A percentile compares a stretch with the other conserved stretches of the same genome.
phyloP scores from a whole-genome alignment of 768 basidiomycete species.

The Scleroderma bovista region DNA sequence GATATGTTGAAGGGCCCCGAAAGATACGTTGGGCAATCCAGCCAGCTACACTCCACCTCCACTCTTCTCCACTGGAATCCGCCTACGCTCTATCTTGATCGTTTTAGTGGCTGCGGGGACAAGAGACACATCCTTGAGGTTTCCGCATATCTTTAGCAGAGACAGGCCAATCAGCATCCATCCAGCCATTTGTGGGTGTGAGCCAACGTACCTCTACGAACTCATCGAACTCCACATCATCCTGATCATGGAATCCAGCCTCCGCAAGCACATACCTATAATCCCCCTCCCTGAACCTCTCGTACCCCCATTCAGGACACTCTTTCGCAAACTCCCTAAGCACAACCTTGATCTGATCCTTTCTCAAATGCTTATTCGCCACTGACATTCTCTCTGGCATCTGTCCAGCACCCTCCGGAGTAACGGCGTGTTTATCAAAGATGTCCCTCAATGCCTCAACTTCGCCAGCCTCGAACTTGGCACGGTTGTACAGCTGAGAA shows the following conservation, averaged over 20 bases:
- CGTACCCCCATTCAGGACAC: constrained; percentile 44
- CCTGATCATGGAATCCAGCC: constrained; percentile 57
- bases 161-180: background rate
- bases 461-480: constrained; percentile 51
- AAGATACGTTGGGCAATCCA: too few species aligned
- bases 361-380: constrained; percentile 30
- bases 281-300: constrained; percentile 55
- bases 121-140: constrained; percentile 61
- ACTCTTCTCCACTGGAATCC: constrained; percentile 44
- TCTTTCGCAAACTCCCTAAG: constrained; percentile 38
- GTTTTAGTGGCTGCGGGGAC: constrained; percentile 29
- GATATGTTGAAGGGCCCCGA: too few species aligned
- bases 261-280: constrained; percentile 71
- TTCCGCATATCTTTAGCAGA: constrained; percentile 57
- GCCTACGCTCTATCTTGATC: constrained; percentile 32
- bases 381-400: background rate
- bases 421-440: constrained; percentile 24
- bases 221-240: constrained; percentile 71
- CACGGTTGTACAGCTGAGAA: constrained; percentile 36
- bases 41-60: constrained; percentile 30
- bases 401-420: constrained; percentile 9
- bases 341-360: constrained; percentile 35
- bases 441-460: constrained; percentile 36
- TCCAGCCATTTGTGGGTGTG: background rate
- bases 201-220: constrained; percentile 70